Percentiles rank a stretch among this genome's conserved stretches.
These are phyloP conservation scores for Gynochthodes officinalis DNA, from an alignment of 257 asterid species.

Conservation along the genomic window DNA sequence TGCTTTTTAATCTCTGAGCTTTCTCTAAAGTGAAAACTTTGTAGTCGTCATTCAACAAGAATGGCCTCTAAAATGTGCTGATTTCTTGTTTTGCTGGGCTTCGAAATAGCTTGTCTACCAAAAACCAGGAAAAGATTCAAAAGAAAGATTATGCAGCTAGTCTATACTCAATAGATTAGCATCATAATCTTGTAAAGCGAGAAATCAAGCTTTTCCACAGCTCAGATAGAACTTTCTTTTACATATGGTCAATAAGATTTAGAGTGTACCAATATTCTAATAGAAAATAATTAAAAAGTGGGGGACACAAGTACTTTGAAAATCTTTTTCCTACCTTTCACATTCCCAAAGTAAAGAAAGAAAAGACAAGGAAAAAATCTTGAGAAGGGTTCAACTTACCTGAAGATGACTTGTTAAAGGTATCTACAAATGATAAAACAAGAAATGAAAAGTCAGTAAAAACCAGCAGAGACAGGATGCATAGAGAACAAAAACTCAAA, in stretches of 20 bases:
- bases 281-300: neutral
- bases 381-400: slow-evolving; percentile 18
- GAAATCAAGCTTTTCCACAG: neutral
- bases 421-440: slow-evolving; percentile 23
- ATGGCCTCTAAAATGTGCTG: neutral
- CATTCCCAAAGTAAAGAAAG: neutral
- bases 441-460: slow-evolving; percentile 3
- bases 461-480: neutral
- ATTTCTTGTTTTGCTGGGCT: neutral
- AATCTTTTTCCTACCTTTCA: neutral
- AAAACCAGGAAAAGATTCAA: neutral
- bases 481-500: neutral
- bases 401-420: slow-evolving; percentile 28
- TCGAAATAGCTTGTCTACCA: neutral
- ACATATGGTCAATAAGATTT: neutral
- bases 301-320: neutral
- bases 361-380: neutral
- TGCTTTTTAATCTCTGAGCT: neutral
- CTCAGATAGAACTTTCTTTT: neutral
- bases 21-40: neutral
- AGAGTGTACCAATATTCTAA: neutral
- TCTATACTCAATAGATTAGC: neutral
- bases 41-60: neutral
- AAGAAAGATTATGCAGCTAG: neutral
- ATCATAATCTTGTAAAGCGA: neutral